These are phyloP conservation scores for Mortierella antarctica DNA, from an alignment of 192 early-diverging fungal species.

Conservation along the genomic window DNA sequence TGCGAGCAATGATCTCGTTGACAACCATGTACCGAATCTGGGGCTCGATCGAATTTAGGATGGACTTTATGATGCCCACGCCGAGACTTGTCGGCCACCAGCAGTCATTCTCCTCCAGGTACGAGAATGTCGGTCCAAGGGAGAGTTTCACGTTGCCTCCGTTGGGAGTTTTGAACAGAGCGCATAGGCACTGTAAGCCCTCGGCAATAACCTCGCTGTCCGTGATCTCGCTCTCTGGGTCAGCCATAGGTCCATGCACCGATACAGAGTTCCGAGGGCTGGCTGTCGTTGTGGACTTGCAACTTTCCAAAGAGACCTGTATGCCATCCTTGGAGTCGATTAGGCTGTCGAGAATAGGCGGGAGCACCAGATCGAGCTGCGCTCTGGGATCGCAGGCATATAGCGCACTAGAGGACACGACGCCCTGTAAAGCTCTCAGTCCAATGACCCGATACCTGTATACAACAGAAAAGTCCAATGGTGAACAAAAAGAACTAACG, in stretches of 20 bases:
- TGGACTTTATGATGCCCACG: constrained; percentile 39
- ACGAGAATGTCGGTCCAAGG: constrained; percentile 37
- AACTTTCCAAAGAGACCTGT: constrained; percentile 4
- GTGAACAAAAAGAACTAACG: not conserved
- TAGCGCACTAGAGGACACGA: constrained; percentile 68
- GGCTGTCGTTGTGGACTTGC: not conserved
- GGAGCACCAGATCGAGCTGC: constrained; percentile 68
- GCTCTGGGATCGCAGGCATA: constrained; percentile 66
- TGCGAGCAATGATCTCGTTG: constrained; percentile 56
- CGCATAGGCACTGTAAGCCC: constrained; percentile 39
- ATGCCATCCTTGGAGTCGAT: constrained; percentile 39
- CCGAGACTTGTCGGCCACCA: constrained; percentile 51
- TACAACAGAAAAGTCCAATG: not conserved
- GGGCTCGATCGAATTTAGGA: constrained; percentile 37
- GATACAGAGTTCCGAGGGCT: constrained; percentile 16
- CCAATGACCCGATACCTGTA: constrained; percentile 61
- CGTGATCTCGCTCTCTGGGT: constrained; percentile 23
- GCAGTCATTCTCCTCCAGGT: constrained; percentile 40
- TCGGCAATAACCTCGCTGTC: constrained; percentile 30
- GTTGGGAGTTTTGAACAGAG: constrained; percentile 41
- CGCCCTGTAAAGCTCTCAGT: constrained; percentile 67
- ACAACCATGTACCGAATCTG: constrained; percentile 62
- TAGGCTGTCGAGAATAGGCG: constrained; percentile 57
- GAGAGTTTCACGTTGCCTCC: constrained; percentile 15
- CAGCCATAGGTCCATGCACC: constrained; percentile 8